Base-by-base conservation (phyloP, 2,329 filamentous ascomycete species). In the Arthrobotrys iridis region DNA sequence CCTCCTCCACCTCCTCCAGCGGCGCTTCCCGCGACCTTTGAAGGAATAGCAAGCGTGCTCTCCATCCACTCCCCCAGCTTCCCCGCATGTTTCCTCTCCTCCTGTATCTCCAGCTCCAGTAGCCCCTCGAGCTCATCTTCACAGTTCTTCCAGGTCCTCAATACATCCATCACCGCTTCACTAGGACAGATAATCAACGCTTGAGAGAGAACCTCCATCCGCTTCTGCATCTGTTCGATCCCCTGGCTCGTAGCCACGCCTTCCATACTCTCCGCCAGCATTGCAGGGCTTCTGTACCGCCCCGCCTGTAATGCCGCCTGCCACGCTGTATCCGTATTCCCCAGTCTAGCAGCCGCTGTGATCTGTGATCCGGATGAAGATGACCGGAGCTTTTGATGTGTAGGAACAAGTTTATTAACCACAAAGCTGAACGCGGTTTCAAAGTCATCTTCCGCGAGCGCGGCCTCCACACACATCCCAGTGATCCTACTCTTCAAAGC, bases 341-440 rank as follows among this genome's bases (percentile, higher is more conserved):
- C 6, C 30, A 4, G 45, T 28, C 4, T 28, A 48, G n/a, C n/a
- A n/a, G n/a, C n/a, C 13, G 22, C 3, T 15, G 26, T 8, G 18
- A 20, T n/a, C n/a, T n/a, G n/a, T 11, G 26, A 20, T 20, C 26
- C 13, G 5, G n/a, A 30, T 3, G 46, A n/a, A n/a, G 8, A n/a
- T 74, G 71, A 10, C 28, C 64, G 15, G 7, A 67, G 63, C 6
- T 68, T 75, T 24, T 58, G 63, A 43, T 64, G 58, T 20, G 43
- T 79, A 6, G 82, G 80, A 5, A 85, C 84, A 0, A 95, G 84
- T 20, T 90, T 87, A 79, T 89, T 93, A 50, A 92, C 87, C 1
- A 93, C 89, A 80, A 92, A 94, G 0, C 91, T 93, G 81, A 94
- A 95, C 8, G 92, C 92, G 0, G 92, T 95, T 80, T 96, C 92